A percentile compares a stretch with the other conserved stretches of the same genome.
Conservation (phyloP, 108 stramenopile genomes). For the Skeletonema menzelii region DNA sequence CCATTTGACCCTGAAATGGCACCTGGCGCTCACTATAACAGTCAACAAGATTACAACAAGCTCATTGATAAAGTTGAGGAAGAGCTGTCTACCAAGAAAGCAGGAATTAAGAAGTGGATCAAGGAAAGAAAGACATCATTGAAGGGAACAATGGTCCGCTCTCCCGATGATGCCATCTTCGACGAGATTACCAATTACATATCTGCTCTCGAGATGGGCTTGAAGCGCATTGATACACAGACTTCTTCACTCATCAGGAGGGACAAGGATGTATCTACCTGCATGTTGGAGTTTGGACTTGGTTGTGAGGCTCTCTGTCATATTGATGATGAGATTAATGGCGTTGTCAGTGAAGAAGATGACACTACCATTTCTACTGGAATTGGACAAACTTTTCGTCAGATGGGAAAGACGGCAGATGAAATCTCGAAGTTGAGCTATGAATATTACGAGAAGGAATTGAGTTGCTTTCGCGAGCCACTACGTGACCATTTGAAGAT, state of each 20-base stretch:
- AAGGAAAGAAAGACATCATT: slow-evolving; percentile 41
- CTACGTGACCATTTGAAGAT: slow-evolving; percentile 73
- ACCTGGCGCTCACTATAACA: slow-evolving; percentile 10
- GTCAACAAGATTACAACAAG: slow-evolving; percentile 10
- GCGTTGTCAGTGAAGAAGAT: slow-evolving; percentile 33
- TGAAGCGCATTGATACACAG: slow-evolving; percentile 33
- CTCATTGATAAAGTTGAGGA: slow-evolving; percentile 23
- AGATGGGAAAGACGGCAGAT: slow-evolving; percentile 50
- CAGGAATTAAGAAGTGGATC: slow-evolving; percentile 45
- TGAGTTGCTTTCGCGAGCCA: slow-evolving; percentile 61
- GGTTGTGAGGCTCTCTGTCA: slow-evolving; percentile 48
- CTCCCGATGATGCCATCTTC: slow-evolving; percentile 40
- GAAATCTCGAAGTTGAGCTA: slow-evolving; percentile 43
- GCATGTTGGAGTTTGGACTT: slow-evolving; percentile 48
- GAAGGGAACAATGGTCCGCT: slow-evolving; percentile 26
- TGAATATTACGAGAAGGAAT: slow-evolving; percentile 68
- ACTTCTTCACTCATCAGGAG: slow-evolving; percentile 29
- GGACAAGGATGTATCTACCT: slow-evolving; percentile 7
- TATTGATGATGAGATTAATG: slow-evolving; percentile 52
- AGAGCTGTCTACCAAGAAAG: slow-evolving; percentile 20
- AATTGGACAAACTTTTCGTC: slow-evolving; percentile 39
- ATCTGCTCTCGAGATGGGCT: slow-evolving; percentile 41
- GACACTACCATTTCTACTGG: slow-evolving; percentile 40
- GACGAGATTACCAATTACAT: slow-evolving; percentile 42
- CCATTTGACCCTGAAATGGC: slow-evolving; percentile 2